Conservation (phyloP, 2,329 filamentous ascomycete species). For the Trichoderma citrinoviride region DNA sequence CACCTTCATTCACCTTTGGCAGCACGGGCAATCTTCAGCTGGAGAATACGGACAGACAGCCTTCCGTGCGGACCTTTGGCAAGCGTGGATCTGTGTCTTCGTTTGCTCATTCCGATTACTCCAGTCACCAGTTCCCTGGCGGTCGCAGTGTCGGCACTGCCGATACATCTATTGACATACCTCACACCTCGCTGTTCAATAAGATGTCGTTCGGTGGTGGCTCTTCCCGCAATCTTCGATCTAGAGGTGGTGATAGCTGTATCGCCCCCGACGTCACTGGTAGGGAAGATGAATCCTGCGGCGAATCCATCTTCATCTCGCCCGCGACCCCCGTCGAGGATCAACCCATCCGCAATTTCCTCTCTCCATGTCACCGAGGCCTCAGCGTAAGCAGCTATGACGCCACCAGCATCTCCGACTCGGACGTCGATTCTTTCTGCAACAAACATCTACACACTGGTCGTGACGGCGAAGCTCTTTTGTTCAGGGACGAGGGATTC, state of each 20-base stretch:
- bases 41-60: neutral
- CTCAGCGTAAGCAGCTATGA: slow-evolving; percentile 21
- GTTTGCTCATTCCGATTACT: slow-evolving; percentile 12
- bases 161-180: slow-evolving; percentile 20
- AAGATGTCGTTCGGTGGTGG: slow-evolving; percentile 9
- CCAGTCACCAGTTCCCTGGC: slow-evolving; percentile 7
- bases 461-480: slow-evolving; percentile 38
- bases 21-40: neutral
- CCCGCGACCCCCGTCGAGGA: slow-evolving; percentile 14
- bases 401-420: slow-evolving; percentile 20
- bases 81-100: slow-evolving; percentile 20
- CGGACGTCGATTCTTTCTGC: slow-evolving; percentile 38
- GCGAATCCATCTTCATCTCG: slow-evolving; percentile 21
- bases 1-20: slow-evolving; percentile 6
- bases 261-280: slow-evolving; percentile 11
- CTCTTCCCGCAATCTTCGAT: slow-evolving; percentile 16
- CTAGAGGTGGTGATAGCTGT: slow-evolving; percentile 13
- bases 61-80: neutral
- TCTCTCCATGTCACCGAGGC: neutral
- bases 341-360: neutral
- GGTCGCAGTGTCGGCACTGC: slow-evolving; percentile 19
- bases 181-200: slow-evolving; percentile 7
- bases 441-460: slow-evolving; percentile 21
- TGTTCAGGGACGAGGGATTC: slow-evolving; percentile 39
- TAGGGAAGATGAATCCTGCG: slow-evolving; percentile 14